Evolutionary conservation across 306 rosid genomes (phyloP).

Genomic region (Crotalaria pallida): DNA sequence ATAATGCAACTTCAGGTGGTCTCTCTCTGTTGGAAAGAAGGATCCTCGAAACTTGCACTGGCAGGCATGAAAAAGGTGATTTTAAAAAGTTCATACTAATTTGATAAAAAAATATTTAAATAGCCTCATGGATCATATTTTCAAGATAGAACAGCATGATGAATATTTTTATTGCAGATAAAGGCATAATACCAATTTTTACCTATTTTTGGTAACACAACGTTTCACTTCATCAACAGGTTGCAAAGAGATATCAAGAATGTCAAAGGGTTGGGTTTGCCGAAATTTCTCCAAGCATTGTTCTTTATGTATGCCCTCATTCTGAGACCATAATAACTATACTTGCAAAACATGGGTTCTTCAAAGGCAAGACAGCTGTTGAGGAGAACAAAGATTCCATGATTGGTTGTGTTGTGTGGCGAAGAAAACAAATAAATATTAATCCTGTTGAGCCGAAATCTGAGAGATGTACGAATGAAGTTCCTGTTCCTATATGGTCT

Average conservation of each 20-base stretch:
- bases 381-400: conserved; percentile 25
- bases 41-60: conserved; percentile 17
- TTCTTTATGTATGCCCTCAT: conserved; percentile 29
- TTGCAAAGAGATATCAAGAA: conserved; percentile 22
- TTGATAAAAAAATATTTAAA: neutral
- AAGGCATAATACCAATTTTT: neutral
- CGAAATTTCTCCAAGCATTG: conserved; percentile 11
- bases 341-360: conserved; percentile 30
- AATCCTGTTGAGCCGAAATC: neutral
- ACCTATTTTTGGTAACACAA: neutral
- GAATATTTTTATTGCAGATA: neutral
- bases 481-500: neutral
- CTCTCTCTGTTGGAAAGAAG: conserved; percentile 29
- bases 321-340: conserved; percentile 27
- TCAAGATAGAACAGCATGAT: neutral
- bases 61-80: conserved; percentile 28
- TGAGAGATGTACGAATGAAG: neutral
- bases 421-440: conserved; percentile 9
- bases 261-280: conserved; percentile 24
- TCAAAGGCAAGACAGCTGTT: conserved; percentile 30
- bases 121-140: neutral
- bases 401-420: conserved; percentile 32
- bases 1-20: conserved; percentile 17
- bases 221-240: neutral
- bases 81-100: neutral